Percentiles rank a stretch among this genome's conserved stretches.
Evolutionary conservation across 2,329 filamentous ascomycete species (phyloP).

Genomic region (Cryphonectria carpinicola): DNA sequence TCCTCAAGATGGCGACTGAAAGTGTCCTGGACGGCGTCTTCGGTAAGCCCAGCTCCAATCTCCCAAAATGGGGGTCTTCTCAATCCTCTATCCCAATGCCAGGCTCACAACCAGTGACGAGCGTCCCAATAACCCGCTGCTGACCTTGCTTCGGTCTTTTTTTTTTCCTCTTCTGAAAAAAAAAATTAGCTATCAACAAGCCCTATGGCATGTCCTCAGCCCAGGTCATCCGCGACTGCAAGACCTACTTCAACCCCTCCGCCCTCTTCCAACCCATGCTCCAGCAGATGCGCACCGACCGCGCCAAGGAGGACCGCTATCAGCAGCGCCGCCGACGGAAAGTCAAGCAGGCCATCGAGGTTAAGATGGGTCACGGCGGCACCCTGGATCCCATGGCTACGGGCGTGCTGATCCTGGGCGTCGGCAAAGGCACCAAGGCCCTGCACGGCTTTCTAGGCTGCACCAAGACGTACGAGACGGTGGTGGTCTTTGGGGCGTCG

Average conservation of each 20-base stretch:
- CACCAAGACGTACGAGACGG: slow-evolving; percentile 90
- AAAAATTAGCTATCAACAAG: slow-evolving; percentile 76
- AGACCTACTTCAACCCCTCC: slow-evolving; percentile 82
- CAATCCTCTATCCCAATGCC: not conserved
- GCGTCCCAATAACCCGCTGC: not conserved
- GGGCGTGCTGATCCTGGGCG: slow-evolving; percentile 85
- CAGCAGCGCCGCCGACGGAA: slow-evolving; percentile 63
- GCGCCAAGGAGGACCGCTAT: slow-evolving; percentile 59
- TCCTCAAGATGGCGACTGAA: slow-evolving; percentile 57
- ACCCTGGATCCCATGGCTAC: slow-evolving; percentile 94
- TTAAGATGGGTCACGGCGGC: slow-evolving; percentile 96
- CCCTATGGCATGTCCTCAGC: slow-evolving; percentile 85
- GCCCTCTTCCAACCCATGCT: slow-evolving; percentile 79
- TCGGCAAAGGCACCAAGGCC: slow-evolving; percentile 85
- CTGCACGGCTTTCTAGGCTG: slow-evolving; percentile 80
- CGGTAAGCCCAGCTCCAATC: slow-evolving; percentile 46
- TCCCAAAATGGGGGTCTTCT: not conserved
- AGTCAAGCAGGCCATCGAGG: slow-evolving; percentile 64
- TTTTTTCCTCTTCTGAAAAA: not conserved
- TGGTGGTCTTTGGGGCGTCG: slow-evolving; percentile 86
- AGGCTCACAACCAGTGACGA: not conserved
- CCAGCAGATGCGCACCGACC: slow-evolving; percentile 60
- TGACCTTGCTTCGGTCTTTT: not conserved
- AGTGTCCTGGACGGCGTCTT: slow-evolving; percentile 61
- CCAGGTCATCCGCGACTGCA: slow-evolving; percentile 86